These are phyloP conservation scores for Lipomyces spencermartinsiae DNA, from an alignment of 805 yeast species.

Conservation along the genomic window DNA sequence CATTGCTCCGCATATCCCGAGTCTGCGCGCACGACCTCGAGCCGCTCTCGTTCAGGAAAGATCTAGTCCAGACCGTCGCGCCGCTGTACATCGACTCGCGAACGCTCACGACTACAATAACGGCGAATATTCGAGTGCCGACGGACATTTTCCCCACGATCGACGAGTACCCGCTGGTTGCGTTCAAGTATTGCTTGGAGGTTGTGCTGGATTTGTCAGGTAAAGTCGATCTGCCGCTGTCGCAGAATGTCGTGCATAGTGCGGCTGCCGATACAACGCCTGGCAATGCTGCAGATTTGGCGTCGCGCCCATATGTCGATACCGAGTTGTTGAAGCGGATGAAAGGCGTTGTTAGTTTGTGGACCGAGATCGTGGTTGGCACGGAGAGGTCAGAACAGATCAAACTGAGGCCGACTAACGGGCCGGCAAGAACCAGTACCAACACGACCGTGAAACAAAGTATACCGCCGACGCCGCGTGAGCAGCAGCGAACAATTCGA, in stretches of 20 bases:
- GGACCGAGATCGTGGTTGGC: conserved; percentile 81
- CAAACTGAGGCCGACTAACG: conserved; percentile 37
- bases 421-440: conserved; percentile 14
- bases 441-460: background rate
- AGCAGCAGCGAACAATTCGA: background rate
- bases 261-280: conserved; percentile 41
- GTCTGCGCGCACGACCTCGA: conserved; percentile 65
- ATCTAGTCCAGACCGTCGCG: conserved; percentile 73
- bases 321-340: conserved; percentile 79
- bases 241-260: conserved; percentile 45
- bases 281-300: conserved; percentile 26
- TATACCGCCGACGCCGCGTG: background rate
- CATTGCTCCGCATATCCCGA: conserved; percentile 80
- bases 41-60: conserved; percentile 74
- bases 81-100: conserved; percentile 81
- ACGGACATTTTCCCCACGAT: conserved; percentile 87
- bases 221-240: conserved; percentile 50
- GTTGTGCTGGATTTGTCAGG: conserved; percentile 81
- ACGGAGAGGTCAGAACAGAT: conserved; percentile 58
- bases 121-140: conserved; percentile 73
- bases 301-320: conserved; percentile 58
- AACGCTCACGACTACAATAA: conserved; percentile 61
- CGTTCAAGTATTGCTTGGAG: conserved; percentile 85
- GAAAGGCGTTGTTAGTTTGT: conserved; percentile 79
- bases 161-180: conserved; percentile 68